phyloP scores from a whole-genome alignment of 495 filamentous ascomycete genomes.

The Oidiodendron maius region DNA sequence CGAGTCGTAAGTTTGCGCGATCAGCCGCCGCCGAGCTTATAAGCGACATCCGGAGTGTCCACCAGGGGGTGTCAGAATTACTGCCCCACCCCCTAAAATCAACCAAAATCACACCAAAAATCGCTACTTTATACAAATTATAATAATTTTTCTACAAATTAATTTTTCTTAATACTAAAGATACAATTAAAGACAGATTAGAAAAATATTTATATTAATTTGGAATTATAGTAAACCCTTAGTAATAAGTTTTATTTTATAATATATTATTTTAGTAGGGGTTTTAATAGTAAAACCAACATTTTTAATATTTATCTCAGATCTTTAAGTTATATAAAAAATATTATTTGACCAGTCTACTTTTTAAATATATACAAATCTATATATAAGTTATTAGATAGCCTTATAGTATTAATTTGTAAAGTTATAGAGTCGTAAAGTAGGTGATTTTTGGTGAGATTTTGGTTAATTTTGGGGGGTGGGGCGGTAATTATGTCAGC shows the following conservation, averaged over 20 bases:
- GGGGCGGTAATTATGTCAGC: conserved; percentile 3
- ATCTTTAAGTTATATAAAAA: background rate
- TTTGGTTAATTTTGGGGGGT: conserved; percentile 1
- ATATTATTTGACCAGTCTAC: background rate
- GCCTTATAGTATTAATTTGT: no score
- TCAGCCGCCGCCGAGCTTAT: no score
- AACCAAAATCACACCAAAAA: no score
- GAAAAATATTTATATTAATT: background rate
- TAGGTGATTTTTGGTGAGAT: conserved; percentile 5
- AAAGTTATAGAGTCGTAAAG: conserved; percentile 3
- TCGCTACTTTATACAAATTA: background rate
- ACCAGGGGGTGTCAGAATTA: conserved; percentile 8
- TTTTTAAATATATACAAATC: background rate
- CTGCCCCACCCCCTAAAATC: background rate
- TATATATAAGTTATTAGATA: conserved; percentile 1
- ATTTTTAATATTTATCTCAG: background rate
- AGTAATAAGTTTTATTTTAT: background rate
- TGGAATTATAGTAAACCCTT: background rate
- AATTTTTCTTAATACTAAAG: background rate
- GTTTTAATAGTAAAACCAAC: no score
- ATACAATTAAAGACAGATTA: background rate
- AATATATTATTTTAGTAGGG: background rate
- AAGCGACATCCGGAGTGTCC: no score
- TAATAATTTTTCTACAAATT: background rate
- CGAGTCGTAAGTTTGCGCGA: no score